phyloP scores from a whole-genome alignment of 768 basidiomycete genomes.

The Russula brevipes region DNA sequence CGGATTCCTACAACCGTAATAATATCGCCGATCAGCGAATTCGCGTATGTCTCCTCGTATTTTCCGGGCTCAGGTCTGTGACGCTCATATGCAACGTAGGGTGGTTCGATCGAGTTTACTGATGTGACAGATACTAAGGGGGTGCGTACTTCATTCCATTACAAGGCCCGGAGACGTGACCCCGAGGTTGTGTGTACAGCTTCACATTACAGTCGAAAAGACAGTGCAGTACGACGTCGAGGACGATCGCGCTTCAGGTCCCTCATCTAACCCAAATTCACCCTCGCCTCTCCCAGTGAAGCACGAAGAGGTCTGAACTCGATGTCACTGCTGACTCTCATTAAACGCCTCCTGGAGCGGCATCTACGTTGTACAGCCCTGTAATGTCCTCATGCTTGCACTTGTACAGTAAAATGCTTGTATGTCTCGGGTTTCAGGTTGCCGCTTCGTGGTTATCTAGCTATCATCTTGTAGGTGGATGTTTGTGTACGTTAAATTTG shows the following conservation, averaged over 20 bases:
- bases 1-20: conserved; percentile 8
- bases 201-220: conserved; percentile 23
- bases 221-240: conserved; percentile 20
- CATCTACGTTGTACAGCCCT: neutral
- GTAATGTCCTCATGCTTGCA: neutral
- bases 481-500: no score
- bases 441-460: neutral
- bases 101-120: neutral
- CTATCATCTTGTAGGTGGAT: no score
- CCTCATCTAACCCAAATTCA: neutral
- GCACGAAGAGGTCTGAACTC: neutral
- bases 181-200: neutral
- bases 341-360: no score
- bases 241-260: conserved; percentile 6
- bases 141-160: neutral
- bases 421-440: neutral
- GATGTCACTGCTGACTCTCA: neutral
- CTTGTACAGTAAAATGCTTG: neutral
- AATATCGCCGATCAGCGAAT: neutral
- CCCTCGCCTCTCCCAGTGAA: neutral
- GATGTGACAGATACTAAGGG: neutral
- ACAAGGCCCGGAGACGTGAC: neutral
- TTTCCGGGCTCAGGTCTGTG: no score
- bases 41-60: neutral
- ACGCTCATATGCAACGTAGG: neutral